These are phyloP conservation scores for Oryza rufipogon DNA, from an alignment of 176 grass and related monocot species.

Conservation along the genomic window DNA sequence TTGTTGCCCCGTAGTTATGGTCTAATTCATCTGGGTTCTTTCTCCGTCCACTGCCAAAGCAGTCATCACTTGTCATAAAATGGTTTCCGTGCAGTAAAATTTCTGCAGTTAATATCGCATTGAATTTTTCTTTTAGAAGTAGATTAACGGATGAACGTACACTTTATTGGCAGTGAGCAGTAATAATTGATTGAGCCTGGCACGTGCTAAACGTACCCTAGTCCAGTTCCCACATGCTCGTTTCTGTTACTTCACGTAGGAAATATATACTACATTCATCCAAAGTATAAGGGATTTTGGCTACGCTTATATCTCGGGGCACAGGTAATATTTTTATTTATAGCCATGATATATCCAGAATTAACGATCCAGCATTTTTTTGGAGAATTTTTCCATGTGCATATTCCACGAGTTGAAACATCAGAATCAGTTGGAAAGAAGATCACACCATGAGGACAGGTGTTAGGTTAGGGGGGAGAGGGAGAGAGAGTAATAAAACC, in stretches of 20 bases:
- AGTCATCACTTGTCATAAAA: constrained; percentile 11
- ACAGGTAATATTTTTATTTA: not conserved
- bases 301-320: too few relatives aligned
- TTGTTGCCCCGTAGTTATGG: not conserved
- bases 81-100: constrained; percentile 24
- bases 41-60: constrained; percentile 7
- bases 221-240: not conserved
- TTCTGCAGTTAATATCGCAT: not conserved
- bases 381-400: not conserved
- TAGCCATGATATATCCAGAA: not conserved
- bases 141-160: not conserved
- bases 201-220: not conserved
- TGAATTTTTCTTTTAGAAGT: not conserved
- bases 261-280: too few relatives aligned
- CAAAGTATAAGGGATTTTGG: too few relatives aligned
- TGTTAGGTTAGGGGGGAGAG: not conserved
- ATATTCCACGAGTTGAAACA: not conserved
- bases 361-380: too few relatives aligned
- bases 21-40: constrained; percentile 20
- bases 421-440: not conserved
- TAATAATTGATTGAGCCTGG: not conserved
- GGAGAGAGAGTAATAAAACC: not conserved
- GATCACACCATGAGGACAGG: not conserved
- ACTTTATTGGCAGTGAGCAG: not conserved
- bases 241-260: not conserved